These are phyloP conservation scores for Rhizoclosmatium globosum DNA, from an alignment of 192 early-diverging fungal species.

Conservation along the genomic window DNA sequence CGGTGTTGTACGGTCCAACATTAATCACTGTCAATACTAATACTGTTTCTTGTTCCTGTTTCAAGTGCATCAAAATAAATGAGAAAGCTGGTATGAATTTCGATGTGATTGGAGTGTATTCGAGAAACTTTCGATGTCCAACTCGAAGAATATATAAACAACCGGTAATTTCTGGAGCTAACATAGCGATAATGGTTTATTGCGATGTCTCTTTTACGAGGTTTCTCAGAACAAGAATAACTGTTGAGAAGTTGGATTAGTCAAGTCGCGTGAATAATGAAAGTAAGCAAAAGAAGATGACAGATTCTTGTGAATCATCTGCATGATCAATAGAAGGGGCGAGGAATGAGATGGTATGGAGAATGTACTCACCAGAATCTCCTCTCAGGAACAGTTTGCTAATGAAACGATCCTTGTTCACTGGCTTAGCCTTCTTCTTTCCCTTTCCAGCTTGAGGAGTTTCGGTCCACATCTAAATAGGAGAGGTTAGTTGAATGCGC, in stretches of 20 bases:
- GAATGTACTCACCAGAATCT: slow-evolving; percentile 82
- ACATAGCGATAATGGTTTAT: background rate
- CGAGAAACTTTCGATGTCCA: too few species aligned
- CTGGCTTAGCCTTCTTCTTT: slow-evolving; percentile 89
- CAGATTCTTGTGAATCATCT: too few species aligned
- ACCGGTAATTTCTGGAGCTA: too few species aligned
- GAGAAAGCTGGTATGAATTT: too few species aligned
- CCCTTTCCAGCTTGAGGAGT: slow-evolving; percentile 91
- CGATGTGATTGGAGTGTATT: too few species aligned
- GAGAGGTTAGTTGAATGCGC: background rate
- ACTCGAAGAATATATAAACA: too few species aligned
- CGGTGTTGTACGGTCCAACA: background rate
- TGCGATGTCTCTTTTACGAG: slow-evolving; percentile 30
- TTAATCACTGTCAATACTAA: background rate
- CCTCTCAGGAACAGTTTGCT: slow-evolving; percentile 98
- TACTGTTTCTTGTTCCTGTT: background rate
- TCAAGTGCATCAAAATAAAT: background rate
- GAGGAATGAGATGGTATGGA: background rate
- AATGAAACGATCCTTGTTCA: slow-evolving; percentile 99
- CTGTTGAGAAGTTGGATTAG: slow-evolving; percentile 6
- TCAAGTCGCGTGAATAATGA: background rate
- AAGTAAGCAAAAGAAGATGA: slow-evolving; percentile 8
- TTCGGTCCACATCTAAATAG: slow-evolving; percentile 92
- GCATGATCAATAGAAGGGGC: background rate
- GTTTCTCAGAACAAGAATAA: slow-evolving; percentile 47